Base-by-base conservation (phyloP, 2,329 filamentous ascomycete species). In the Ophiosphaerella narmari region DNA sequence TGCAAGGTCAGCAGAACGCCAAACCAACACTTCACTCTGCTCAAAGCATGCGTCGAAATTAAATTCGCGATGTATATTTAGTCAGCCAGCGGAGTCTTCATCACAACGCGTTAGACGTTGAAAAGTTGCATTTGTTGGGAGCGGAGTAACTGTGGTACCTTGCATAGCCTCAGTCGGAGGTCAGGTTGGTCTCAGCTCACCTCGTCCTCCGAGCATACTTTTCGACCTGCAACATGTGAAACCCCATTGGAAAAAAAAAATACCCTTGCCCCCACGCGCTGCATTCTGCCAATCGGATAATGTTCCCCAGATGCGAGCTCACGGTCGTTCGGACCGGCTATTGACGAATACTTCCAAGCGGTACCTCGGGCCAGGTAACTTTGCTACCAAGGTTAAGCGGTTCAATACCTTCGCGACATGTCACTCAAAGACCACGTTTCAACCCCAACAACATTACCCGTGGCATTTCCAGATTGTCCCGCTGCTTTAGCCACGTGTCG, bases 291-390 rank as follows among this genome's bases (percentile, higher is more conserved):
- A 29, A 41, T 31, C 29, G 40, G 40, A 42, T 42, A 16, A 42
- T 21, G 12, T 42, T 21, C 40, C 40, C 40, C 40, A 42, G 40
- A 9, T 26, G 18, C 26, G n/a, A 16, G 11, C 18, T 29, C 14
- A 16, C 16, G 26, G 40, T 34, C n/a, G 4, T 40, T 14, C 38
- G 38, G 38, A 40, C 23, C 38, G 38, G 38, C 38, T 40, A 40
- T 40, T 40, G 24, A 35, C 33, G 33, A 35, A 35, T 40, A 34
- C 39, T 31, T 21, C 7, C 16, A 32, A 33, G 21, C 13, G 35
- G 39, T 54, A 54, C 50, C 50, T 55, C 50, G 49, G 50, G 48
- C 33, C 14, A 55, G 42, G 49, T 55, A 53, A 21, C 39, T 42
- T 42, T 31, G 42, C 43, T 42, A 43, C 38, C 21, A 21, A 21